A percentile compares a stretch with the other conserved stretches of the same genome.
These are phyloP conservation scores for Lactifluus rugatus DNA, from an alignment of 768 basidiomycete genomes.

Conservation along the genomic window DNA sequence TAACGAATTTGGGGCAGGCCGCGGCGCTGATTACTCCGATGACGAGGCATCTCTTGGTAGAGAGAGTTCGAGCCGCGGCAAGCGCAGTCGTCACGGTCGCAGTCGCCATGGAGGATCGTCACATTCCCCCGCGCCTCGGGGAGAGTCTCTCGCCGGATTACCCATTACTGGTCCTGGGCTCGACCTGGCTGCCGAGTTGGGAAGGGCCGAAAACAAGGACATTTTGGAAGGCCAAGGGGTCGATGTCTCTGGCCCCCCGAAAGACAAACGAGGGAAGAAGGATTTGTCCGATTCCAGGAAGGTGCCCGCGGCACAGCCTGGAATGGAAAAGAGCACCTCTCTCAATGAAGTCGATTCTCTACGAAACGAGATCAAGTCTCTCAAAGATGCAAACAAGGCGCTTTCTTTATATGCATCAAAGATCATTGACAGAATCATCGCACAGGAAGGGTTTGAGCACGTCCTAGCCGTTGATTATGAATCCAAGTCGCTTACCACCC, in stretches of 20 bases:
- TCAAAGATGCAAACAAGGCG: conserved; percentile 95
- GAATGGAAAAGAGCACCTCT: conserved; percentile 35
- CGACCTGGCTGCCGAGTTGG: conserved; percentile 85
- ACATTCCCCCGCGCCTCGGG: conserved; percentile 42
- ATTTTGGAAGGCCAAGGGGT: conserved; percentile 47
- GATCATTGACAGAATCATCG: conserved; percentile 95
- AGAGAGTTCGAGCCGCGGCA: conserved; percentile 29
- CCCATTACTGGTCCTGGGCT: conserved; percentile 85
- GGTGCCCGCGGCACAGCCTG: conserved; percentile 29
- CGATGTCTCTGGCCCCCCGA: conserved; percentile 41
- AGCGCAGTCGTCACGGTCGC: conserved; percentile 36
- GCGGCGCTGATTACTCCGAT: conserved; percentile 37
- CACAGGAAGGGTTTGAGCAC: conserved; percentile 94
- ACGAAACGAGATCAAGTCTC: conserved; percentile 76
- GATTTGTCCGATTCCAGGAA: conserved; percentile 24
- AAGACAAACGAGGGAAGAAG: conserved; percentile 35
- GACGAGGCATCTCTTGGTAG: conserved; percentile 19
- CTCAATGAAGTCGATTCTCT: conserved; percentile 63
- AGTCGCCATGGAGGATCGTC: conserved; percentile 47
- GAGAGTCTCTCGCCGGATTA: conserved; percentile 78
- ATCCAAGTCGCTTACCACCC: conserved; percentile 40
- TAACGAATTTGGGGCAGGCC: conserved; percentile 36
- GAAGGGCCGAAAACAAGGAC: conserved; percentile 84
- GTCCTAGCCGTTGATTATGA: conserved; percentile 91
- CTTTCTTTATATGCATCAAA: conserved; percentile 92